Evolutionary conservation across 257 asterid species (phyloP).

Genomic region (Handroanthus guayacan): DNA sequence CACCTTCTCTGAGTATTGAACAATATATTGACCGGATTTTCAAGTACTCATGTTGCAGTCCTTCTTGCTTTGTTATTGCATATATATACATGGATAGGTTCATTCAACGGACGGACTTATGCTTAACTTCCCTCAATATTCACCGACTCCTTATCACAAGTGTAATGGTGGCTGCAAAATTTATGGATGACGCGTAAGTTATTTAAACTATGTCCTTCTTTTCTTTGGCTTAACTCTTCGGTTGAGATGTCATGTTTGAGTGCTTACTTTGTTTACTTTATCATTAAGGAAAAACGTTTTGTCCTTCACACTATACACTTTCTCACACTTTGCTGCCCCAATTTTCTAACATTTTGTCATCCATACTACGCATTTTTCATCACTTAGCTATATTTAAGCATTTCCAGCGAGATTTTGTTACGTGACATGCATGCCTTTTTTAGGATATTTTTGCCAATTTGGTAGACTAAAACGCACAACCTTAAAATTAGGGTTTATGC

Average conservation of each 20-base stretch:
- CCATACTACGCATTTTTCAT: no score
- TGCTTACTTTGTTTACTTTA: background rate
- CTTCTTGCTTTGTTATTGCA: slow-evolving; percentile 87
- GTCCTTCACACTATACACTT: no score
- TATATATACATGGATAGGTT: slow-evolving; percentile 71
- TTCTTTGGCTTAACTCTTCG: background rate
- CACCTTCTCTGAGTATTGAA: slow-evolving; percentile 74
- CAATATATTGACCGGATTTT: slow-evolving; percentile 84
- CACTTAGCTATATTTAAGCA: no score
- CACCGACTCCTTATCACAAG: slow-evolving; percentile 84
- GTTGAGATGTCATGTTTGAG: background rate
- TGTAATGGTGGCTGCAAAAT: slow-evolving; percentile 88
- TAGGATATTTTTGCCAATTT: no score
- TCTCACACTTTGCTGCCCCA: no score
- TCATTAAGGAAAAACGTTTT: background rate
- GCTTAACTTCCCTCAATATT: slow-evolving; percentile 70
- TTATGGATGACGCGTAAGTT: slow-evolving; percentile 87
- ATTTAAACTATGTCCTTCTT: background rate
- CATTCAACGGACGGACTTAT: slow-evolving; percentile 51
- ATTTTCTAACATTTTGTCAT: no score
- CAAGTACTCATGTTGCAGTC: slow-evolving; percentile 91
- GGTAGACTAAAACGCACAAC: no score
- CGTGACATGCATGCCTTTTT: no score
- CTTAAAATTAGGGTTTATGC: no score
- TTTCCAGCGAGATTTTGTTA: no score